Percentiles rank a stretch among this genome's conserved stretches.
These are phyloP conservation scores for Kwoniella shandongensis DNA, from an alignment of 768 basidiomycete species.

Conservation along the genomic window DNA sequence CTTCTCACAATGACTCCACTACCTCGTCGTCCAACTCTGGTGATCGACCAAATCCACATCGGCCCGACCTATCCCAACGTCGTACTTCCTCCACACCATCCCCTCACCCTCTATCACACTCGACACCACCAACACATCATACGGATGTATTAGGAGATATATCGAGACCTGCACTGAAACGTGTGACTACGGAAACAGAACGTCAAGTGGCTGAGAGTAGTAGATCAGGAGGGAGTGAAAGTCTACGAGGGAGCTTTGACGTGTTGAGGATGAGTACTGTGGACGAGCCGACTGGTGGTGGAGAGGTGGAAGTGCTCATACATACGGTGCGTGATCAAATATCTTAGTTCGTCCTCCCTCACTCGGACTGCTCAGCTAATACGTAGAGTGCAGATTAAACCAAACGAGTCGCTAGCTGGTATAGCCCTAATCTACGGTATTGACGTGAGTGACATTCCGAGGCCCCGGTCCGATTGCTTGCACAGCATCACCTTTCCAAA, in stretches of 20 bases:
- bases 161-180: conserved; percentile 35
- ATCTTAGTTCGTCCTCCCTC: too few relatives aligned
- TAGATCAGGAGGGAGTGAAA: conserved; percentile 29
- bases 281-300: conserved; percentile 9
- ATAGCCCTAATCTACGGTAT: conserved; percentile 89
- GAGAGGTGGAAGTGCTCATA: conserved; percentile 54
- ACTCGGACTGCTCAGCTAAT: background rate
- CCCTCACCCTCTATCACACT: conserved; percentile 10
- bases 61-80: background rate
- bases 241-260: conserved; percentile 45
- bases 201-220: conserved; percentile 44
- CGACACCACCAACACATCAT: conserved; percentile 11
- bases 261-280: conserved; percentile 32
- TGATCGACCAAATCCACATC: background rate
- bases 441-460: conserved; percentile 56
- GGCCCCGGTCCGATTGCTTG: too few relatives aligned
- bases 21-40: background rate
- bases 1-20: background rate
- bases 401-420: conserved; percentile 77
- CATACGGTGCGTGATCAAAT: conserved; percentile 48
- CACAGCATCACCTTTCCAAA: too few relatives aligned
- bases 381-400: conserved; percentile 63
- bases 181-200: conserved; percentile 47
- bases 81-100: background rate
- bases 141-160: conserved; percentile 18